Base-by-base conservation (phyloP, 2,329 filamentous ascomycete genomes). In the Amauroascus niger region DNA sequence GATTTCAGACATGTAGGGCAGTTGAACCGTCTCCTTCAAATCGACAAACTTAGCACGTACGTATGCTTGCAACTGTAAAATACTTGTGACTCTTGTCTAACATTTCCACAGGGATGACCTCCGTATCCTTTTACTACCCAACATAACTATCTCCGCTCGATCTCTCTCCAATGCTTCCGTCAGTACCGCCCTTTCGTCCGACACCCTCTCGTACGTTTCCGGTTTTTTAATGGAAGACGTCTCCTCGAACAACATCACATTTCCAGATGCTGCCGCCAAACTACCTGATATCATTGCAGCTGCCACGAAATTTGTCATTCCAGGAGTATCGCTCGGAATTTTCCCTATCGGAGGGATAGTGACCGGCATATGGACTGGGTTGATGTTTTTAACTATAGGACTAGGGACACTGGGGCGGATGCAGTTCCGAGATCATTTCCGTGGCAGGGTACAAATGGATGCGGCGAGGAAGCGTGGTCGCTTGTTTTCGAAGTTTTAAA, bases 121-220 rank as follows among this genome's bases (percentile, higher is more conserved):
- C 28, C 64, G 63, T 52, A 59, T 63, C 14, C 55, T 70, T 32
- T 61, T 71, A 53, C 61, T 66, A 8, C 69, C 69, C 7, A 60
- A 62, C n/a, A 67, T 70, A 58, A 28, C 58, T 69, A 52, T 62
- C 13, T 60, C 55, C 4, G 57, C 58, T 20, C 59, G 52, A 22
- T 52, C 57, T 7, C 43, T 55, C 11, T 53, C 49, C 6, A 46
- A 55, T 35, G 18, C 35, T 14, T 32, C 51, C 24, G n/a, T 53
- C 6, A 58, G 51, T 7, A 64, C 65, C n/a, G 59, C 63, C 22
- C 56, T 71, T 14, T 62, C 64, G n/a, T 61, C 63, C 35, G 65
- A 67, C 50, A 65, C 62, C 8, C 62, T 66, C n/a, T 69, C 64
- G 35, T 71, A 70, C 57, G 64, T 70, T 47, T 57, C 64, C 4